A percentile compares a stretch with the other conserved stretches of the same genome.
Evolutionary conservation across 2,329 filamentous ascomycete genomes (phyloP).

Genomic region (Cadophora gregata): DNA sequence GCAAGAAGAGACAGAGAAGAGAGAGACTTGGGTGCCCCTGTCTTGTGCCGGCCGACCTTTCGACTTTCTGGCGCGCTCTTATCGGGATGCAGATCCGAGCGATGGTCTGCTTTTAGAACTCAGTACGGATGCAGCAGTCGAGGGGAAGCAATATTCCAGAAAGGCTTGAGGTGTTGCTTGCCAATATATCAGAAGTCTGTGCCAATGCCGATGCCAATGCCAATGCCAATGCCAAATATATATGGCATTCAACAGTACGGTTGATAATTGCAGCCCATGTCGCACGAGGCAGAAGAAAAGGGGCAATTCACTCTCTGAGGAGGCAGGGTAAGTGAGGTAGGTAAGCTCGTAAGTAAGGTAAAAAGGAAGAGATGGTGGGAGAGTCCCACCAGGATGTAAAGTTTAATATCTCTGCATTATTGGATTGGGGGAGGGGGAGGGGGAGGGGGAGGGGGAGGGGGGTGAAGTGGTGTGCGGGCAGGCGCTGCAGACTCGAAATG

Average conservation of each 20-base stretch:
- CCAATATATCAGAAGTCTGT: constrained; percentile 1
- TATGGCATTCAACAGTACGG: not conserved
- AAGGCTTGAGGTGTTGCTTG: not conserved
- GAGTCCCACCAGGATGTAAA: not conserved
- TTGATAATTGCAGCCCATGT: not conserved
- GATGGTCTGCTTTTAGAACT: constrained; percentile 12
- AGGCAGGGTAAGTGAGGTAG: too few species aligned
- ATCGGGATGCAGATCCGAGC: constrained; percentile 14
- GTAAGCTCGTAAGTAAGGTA: too few species aligned
- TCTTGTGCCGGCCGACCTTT: not conserved
- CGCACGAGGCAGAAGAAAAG: not conserved
- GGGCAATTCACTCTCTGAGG: not conserved
- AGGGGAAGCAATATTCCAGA: constrained; percentile 10
- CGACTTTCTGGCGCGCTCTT: constrained; percentile 7
- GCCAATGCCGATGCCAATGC: too few species aligned
- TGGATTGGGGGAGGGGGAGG: too few species aligned
- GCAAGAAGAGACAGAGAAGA: not conserved
- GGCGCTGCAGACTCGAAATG: not conserved
- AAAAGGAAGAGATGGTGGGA: not conserved
- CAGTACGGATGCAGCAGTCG: not conserved
- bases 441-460: too few species aligned
- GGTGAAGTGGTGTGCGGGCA: not conserved
- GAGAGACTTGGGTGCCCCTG: constrained; percentile 8
- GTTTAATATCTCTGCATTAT: not conserved
- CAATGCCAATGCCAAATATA: too few species aligned